A percentile compares a stretch with the other conserved stretches of the same genome.
These are phyloP conservation scores for Chrysanthemum seticuspe DNA, from an alignment of 129 eudicot species.

Conservation along the genomic window DNA sequence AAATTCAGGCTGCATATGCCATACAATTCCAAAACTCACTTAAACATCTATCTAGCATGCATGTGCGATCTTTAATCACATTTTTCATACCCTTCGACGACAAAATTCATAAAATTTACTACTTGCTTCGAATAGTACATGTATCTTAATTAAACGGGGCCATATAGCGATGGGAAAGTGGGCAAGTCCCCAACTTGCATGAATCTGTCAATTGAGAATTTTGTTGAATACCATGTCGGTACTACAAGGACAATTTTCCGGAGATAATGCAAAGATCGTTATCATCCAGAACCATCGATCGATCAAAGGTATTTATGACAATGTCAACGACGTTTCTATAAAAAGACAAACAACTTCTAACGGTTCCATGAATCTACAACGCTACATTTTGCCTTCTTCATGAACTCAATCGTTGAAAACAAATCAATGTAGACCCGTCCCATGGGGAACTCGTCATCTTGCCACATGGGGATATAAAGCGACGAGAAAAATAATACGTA, in stretches of 20 bases:
- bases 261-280: conserved; percentile 21
- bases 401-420: background rate
- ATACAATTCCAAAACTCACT: too few relatives aligned
- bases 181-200: conserved; percentile 35
- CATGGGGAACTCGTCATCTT: conserved; percentile 23
- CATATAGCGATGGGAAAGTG: conserved; percentile 26
- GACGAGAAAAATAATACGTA: background rate
- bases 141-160: conserved; percentile 7
- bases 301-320: conserved; percentile 27
- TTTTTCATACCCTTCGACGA: too few relatives aligned
- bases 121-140: conserved; percentile 1
- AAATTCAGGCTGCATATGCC: too few relatives aligned
- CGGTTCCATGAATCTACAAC: conserved; percentile 36
- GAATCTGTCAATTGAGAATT: conserved; percentile 26
- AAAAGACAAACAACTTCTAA: conserved; percentile 11
- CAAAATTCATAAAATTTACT: background rate
- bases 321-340: conserved; percentile 22
- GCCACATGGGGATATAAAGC: conserved; percentile 9
- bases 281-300: conserved; percentile 28
- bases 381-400: conserved; percentile 2
- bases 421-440: conserved; percentile 6
- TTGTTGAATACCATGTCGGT: conserved; percentile 25
- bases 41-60: too few relatives aligned
- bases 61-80: too few relatives aligned
- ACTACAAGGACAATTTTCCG: conserved; percentile 25